Conservation (phyloP, 2,329 filamentous ascomycete genomes). For the Xylogone sp. region DNA sequence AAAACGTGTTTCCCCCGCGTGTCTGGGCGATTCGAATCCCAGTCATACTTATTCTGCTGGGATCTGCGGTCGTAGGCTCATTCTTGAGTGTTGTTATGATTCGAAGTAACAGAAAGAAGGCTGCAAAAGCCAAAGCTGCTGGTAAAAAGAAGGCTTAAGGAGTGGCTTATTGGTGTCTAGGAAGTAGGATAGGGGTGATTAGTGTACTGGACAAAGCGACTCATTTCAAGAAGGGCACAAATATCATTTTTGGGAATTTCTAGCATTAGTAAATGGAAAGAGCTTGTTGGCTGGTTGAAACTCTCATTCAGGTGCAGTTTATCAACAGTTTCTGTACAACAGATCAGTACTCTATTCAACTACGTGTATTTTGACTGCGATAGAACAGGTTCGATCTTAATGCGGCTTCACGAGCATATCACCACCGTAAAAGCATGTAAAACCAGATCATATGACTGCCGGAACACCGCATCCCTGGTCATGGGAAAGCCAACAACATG, state of each 20-base stretch:
- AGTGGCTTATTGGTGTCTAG: not conserved
- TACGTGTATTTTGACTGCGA: not conserved
- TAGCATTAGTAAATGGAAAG: not conserved
- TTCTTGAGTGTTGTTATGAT: slow-evolving; percentile 99
- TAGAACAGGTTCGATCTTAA: not conserved
- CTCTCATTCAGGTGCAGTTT: not conserved
- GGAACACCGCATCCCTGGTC: too few species aligned
- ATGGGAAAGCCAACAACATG: too few species aligned
- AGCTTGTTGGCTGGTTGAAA: not conserved
- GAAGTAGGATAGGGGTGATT: not conserved
- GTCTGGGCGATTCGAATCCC: slow-evolving; percentile 99
- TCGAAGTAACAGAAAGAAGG: slow-evolving; percentile 96
- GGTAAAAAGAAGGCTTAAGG: slow-evolving; percentile 79
- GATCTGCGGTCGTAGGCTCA: slow-evolving; percentile 88
- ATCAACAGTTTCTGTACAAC: not conserved
- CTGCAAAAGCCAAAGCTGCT: slow-evolving; percentile 83
- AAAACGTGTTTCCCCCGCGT: slow-evolving; percentile 92
- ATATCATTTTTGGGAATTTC: not conserved
- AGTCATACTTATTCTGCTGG: slow-evolving; percentile 90
- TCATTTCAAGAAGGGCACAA: not conserved
- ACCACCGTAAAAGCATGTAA: too few species aligned
- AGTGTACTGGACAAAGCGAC: not conserved
- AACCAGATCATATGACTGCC: too few species aligned
- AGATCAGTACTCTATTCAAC: not conserved
- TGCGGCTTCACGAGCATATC: too few species aligned